A percentile compares a stretch with the other conserved stretches of the same genome.
These are phyloP conservation scores for Clavispora carvajalis DNA, from an alignment of 805 yeast species.

Conservation along the genomic window DNA sequence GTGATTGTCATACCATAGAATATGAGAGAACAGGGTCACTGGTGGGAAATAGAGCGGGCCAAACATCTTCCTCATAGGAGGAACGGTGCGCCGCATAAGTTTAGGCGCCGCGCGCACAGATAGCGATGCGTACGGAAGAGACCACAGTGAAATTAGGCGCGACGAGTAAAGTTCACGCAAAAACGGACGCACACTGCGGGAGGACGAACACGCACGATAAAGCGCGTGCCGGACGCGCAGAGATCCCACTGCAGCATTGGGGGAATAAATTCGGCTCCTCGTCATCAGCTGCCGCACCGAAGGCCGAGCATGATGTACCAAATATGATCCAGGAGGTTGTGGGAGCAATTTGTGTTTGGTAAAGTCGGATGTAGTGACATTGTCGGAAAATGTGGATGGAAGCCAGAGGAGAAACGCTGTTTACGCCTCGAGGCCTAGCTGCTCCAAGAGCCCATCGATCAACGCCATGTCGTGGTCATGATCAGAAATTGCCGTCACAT, in stretches of 20 bases:
- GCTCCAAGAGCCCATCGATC: conserved; percentile 2
- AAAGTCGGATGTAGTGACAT: no score
- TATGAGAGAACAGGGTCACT: neutral
- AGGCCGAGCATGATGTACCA: no score
- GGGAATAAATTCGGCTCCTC: no score
- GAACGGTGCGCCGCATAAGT: neutral
- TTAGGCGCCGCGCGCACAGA: neutral
- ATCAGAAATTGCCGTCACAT: neutral
- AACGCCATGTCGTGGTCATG: conserved; percentile 2
- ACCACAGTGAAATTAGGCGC: neutral
- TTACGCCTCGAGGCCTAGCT: conserved; percentile 2
- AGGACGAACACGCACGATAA: neutral
- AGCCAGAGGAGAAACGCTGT: no score
- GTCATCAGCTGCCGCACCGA: no score
- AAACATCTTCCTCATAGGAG: neutral
- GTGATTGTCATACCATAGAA: conserved; percentile 1
- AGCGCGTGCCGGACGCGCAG: neutral
- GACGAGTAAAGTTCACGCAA: neutral
- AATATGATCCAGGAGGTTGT: no score
- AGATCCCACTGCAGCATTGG: no score
- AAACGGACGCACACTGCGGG: neutral
- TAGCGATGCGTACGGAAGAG: neutral
- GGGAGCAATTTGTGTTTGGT: no score
- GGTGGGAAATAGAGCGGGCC: neutral
- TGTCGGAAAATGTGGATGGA: no score